Conservation (phyloP, 257 asterid species). For the Solanum corneliomulleri region DNA sequence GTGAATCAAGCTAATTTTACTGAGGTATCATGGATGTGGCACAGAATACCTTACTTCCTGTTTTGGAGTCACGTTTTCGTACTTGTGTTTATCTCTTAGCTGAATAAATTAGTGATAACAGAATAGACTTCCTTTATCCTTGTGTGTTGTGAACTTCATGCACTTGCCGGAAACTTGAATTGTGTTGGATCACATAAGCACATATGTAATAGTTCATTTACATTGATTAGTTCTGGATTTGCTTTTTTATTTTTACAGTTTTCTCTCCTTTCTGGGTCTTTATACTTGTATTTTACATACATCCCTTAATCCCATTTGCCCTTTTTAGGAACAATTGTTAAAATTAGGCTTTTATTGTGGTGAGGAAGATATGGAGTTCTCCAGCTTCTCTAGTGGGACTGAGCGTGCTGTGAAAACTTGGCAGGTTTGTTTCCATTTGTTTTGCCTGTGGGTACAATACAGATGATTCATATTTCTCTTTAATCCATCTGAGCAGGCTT, state of each 20-base stretch:
- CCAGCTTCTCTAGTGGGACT: conserved; percentile 66
- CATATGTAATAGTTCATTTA: background rate
- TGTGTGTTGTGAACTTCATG: background rate
- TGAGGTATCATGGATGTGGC: background rate
- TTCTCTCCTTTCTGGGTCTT: background rate
- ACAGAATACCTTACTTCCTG: background rate
- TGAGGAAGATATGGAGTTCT: conserved; percentile 87
- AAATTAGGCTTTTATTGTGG: conserved; percentile 87
- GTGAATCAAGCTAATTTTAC: background rate
- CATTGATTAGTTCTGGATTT: background rate
- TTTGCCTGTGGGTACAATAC: background rate
- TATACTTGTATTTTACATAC: background rate
- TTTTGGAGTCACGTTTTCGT: background rate
- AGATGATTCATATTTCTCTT: background rate
- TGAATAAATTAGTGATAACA: background rate
- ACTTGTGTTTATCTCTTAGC: background rate
- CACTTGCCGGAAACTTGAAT: background rate
- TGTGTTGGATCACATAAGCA: background rate
- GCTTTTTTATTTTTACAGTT: background rate
- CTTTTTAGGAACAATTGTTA: conserved; percentile 63
- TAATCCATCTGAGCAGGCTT: conserved; percentile 37
- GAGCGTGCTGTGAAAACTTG: conserved; percentile 93
- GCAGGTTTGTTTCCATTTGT: conserved; percentile 55
- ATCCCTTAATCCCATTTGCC: background rate
- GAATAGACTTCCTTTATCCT: background rate